phyloP scores from a whole-genome alignment of 2,329 filamentous ascomycete species.

The Hypomyces rosellus region DNA sequence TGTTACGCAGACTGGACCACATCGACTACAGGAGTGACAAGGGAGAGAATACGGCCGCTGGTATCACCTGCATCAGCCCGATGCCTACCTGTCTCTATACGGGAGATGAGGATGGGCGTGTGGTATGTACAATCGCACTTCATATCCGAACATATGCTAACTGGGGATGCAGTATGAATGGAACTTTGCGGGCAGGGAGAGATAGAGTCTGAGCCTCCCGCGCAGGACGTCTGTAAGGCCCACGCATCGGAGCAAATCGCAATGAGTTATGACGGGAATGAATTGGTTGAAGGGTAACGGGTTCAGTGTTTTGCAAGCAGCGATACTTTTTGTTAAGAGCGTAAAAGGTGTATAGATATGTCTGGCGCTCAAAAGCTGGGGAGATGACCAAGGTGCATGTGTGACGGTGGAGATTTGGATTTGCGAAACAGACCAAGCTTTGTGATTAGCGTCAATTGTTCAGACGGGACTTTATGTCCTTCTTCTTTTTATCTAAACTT shows the following conservation, averaged over 20 bases:
- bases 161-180: slow-evolving; percentile 50
- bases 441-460: slow-evolving; percentile 6
- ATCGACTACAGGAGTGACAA: slow-evolving; percentile 59
- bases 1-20: slow-evolving; percentile 78
- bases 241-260: slow-evolving; percentile 2
- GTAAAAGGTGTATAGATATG: slow-evolving; percentile 4
- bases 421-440: background rate
- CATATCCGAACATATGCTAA: slow-evolving; percentile 6
- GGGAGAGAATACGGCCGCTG: slow-evolving; percentile 53
- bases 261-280: background rate
- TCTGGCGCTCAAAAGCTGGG: slow-evolving; percentile 8
- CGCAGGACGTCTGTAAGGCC: slow-evolving; percentile 9
- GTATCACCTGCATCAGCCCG: slow-evolving; percentile 80
- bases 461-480: slow-evolving; percentile 1
- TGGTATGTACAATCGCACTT: slow-evolving; percentile 46
- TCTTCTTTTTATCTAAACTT: background rate
- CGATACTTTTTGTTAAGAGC: background rate
- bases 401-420: slow-evolving; percentile 3
- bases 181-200: slow-evolving; percentile 53
- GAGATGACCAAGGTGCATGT: background rate
- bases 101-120: slow-evolving; percentile 85
- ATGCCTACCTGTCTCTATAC: slow-evolving; percentile 83
- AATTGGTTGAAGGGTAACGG: background rate
- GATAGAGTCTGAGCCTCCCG: slow-evolving; percentile 36
- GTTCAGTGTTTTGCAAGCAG: background rate